Conservation (phyloP, 75 land plant species). For the Ceratopteris richardii region DNA sequence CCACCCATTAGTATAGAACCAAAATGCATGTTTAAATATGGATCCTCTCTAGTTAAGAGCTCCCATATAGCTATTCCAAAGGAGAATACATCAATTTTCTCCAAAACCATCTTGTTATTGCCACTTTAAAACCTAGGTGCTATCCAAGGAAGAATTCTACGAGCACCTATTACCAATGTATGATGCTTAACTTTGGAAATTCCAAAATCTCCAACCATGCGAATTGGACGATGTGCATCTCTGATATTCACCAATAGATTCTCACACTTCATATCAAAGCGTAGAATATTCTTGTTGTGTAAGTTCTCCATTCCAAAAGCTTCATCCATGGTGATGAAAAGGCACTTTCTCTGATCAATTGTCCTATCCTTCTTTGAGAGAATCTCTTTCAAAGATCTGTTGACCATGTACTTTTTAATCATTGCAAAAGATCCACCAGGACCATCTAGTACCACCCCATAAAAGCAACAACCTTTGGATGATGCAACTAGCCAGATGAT, state of each 20-base stretch:
- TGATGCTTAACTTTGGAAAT: constrained; percentile 82
- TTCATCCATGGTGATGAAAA: constrained; percentile 88
- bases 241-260: constrained; percentile 86
- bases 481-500: constrained; percentile 81
- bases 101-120: constrained; percentile 68
- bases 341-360: constrained; percentile 68
- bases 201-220: constrained; percentile 96
- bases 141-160: constrained; percentile 98
- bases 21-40: too few species aligned
- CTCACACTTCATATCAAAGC: constrained; percentile 94
- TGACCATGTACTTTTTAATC: constrained; percentile 89
- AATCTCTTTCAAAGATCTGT: constrained; percentile 82
- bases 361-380: constrained; percentile 71
- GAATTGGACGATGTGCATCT: constrained; percentile 85
- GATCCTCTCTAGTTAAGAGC: constrained; percentile 91
- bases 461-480: constrained; percentile 97
- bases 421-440: constrained; percentile 91
- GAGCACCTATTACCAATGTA: constrained; percentile 84
- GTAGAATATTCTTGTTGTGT: constrained; percentile 81
- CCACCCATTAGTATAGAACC: constrained; percentile 93
- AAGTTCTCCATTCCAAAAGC: constrained; percentile 99
- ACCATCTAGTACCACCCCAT: constrained; percentile 95
- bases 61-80: constrained; percentile 97
- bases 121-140: constrained; percentile 87
- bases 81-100: constrained; percentile 94